Conservation (phyloP, 2,329 filamentous ascomycete genomes). For the Pseudogymnoascus pannorum region DNA sequence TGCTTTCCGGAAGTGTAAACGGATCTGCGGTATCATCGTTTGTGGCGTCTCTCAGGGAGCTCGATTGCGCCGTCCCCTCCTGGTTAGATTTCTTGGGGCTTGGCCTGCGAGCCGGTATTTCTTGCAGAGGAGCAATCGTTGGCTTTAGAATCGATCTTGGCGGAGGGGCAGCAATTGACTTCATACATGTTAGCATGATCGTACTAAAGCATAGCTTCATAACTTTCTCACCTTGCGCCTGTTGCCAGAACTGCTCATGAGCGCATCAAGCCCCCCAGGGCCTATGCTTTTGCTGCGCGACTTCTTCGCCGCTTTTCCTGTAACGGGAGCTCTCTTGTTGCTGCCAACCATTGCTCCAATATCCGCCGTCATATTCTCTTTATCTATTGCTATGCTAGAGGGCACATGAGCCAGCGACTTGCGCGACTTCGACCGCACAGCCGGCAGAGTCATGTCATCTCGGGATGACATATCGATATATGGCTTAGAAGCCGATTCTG, state of each 20-base stretch:
- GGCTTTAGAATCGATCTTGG: conserved; percentile 75
- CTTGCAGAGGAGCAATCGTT: conserved; percentile 58
- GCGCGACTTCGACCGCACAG: conserved; percentile 47
- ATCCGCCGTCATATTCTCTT: conserved; percentile 72
- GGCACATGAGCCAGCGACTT: conserved; percentile 64
- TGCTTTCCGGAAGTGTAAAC: background rate
- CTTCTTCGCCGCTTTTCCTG: conserved; percentile 43
- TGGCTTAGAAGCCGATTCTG: background rate
- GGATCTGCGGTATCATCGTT: conserved; percentile 2
- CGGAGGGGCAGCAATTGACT: conserved; percentile 33
- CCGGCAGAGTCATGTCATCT: conserved; percentile 44
- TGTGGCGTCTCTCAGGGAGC: background rate
- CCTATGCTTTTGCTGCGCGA: conserved; percentile 94
- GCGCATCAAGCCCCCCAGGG: conserved; percentile 77
- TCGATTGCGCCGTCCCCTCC: background rate
- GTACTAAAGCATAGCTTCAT: conserved; percentile 23
- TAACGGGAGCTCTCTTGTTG: conserved; percentile 21
- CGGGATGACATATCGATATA: conserved; percentile 32
- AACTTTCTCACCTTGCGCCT: conserved; percentile 60
- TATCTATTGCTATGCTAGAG: conserved; percentile 46
- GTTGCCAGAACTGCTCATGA: conserved; percentile 70
- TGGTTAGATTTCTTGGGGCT: background rate
- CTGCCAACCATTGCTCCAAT: conserved; percentile 38
- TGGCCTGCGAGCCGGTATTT: conserved; percentile 62
- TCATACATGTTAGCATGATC: conserved; percentile 17